Evolutionary conservation across 2,329 filamentous ascomycete genomes (phyloP).

Genomic region (Apiospora phragmitis): DNA sequence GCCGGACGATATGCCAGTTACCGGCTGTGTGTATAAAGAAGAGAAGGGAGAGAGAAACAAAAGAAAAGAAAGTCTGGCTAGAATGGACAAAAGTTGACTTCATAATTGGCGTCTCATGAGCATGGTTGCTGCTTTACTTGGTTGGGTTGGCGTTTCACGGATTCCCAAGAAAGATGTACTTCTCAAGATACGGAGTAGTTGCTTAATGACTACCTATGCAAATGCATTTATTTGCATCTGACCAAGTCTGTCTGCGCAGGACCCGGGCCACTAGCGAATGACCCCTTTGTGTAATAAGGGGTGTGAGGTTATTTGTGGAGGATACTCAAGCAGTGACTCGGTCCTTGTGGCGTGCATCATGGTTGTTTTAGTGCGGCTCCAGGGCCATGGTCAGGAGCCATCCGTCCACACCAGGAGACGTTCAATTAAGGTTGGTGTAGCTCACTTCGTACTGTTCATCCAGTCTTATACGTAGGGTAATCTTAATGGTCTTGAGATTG

Average conservation of each 20-base stretch:
- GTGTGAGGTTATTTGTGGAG: not conserved
- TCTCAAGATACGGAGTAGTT: conserved; percentile 8
- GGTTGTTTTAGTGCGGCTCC: not conserved
- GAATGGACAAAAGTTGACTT: conserved; percentile 16
- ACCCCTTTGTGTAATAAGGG: not conserved
- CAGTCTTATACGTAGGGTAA: not conserved
- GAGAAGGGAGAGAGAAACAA: not conserved
- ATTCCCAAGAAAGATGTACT: conserved; percentile 8
- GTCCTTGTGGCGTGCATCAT: not conserved
- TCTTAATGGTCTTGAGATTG: not conserved
- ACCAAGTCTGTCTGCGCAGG: not conserved
- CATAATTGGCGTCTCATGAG: conserved; percentile 21
- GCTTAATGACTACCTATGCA: conserved; percentile 2
- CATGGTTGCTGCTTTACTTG: conserved; percentile 11
- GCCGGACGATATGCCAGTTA: conserved; percentile 97
- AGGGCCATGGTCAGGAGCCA: not conserved
- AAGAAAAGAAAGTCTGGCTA: not conserved
- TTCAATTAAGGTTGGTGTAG: not conserved
- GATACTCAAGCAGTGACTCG: not conserved
- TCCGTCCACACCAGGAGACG: not conserved
- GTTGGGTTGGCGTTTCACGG: conserved; percentile 11
- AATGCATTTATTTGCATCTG: not conserved
- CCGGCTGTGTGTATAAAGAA: conserved; percentile 62
- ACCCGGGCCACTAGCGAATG: not conserved
- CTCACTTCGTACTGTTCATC: not conserved